Evolutionary conservation across 2,329 filamentous ascomycete genomes (phyloP), one percentile per base, ranked within the genome.

Genomic region (Catunica adiposa): DNA sequence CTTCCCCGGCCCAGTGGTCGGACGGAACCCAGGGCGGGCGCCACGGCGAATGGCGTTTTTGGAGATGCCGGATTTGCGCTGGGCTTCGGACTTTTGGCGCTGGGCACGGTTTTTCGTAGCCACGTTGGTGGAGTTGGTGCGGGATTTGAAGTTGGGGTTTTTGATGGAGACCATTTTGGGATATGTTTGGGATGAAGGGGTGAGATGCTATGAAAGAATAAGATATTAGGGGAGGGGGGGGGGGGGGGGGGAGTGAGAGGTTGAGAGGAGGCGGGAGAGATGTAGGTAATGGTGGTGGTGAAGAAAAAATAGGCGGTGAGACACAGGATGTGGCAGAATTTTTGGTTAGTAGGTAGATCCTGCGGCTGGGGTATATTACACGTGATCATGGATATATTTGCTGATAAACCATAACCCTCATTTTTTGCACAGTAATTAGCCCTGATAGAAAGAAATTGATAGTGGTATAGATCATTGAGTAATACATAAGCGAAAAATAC

Each of bases 131-230:
- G 74, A 66, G 14, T 75, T 72, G 70, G 77, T 78, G 63, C 73
- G 73, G 54, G 74, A 78, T 8, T 71, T 70, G 50, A 69, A 70
- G 71, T 80, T 80, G 63, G 76, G 77, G 68, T 78, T 80, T 61
- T 75, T 74, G 62, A 77, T 72, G 51, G 76, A 79, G 15, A 73
- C 71, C 75, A 78, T 79, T 60, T 56, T 63, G 55, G n/a, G n/a
- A n/a, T 51, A 29, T 51, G 23, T 9, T 22, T 23, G 17, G 17
- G 14, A 20, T 42, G 44, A 46, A 44, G 37, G 26, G 26, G 23
- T 23, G 20, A 17, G 23, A n/a, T n/a, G 42, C 20, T 34, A n/a
- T n/a, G n/a, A n/a, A n/a, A n/a, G n/a, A n/a, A n/a, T n/a, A n/a
- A n/a, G n/a, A n/a, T 42, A 7, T n/a, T 23, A 37, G 46, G 23